Evolutionary conservation across 2,329 filamentous ascomycete genomes (phyloP), one percentile per base, ranked within the genome.

Genomic region (Calonectria leucothoes): DNA sequence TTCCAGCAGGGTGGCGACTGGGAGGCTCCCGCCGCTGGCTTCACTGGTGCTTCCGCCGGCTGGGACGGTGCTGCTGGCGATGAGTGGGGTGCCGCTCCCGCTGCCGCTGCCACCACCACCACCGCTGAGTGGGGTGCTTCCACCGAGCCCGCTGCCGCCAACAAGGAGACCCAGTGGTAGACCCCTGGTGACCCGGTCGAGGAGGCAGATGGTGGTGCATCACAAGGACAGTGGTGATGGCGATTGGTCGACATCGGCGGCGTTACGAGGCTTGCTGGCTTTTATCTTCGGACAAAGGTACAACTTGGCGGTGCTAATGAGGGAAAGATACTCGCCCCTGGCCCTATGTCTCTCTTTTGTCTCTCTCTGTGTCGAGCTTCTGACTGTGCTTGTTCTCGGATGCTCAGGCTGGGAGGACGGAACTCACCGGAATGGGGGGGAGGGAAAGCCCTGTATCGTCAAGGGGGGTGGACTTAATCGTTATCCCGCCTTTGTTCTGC

Each of bases 381-480:
- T 75, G 70, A 74, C 66, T 71, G 61, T 69, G 51, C 74, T 76
- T 69, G 72, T 69, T 72, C 51, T 72, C 63, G 67, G 68, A 63
- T 72, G 69, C 66, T 59, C 76, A 59, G 70, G 66, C 68, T 64
- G 63, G 55, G 42, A 70, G 64, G 75, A 69, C 65, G 51, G 65
- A 72, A 64, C 70, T 68, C 55, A 68, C 57, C 55, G 39, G 66
- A 75, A 63, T 73, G 74, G 82, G 85, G 84, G 85, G 87, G 93
- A 95, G 96, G 95, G 96, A 98, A 98, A 95, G 96, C 96, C 96
- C 95, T 98, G 96, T 97, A 92, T 90, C 92, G 89, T 91, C 90
- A 91, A 91, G 90, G 91, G 93, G 94, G 93, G 88, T 93, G 91
- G 91, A 95, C 95, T 96, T 97, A 85, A 96, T 89, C 93, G 95